Evolutionary conservation across 208 protist species (phyloP).

Genomic region (Zelonia costaricensis): DNA sequence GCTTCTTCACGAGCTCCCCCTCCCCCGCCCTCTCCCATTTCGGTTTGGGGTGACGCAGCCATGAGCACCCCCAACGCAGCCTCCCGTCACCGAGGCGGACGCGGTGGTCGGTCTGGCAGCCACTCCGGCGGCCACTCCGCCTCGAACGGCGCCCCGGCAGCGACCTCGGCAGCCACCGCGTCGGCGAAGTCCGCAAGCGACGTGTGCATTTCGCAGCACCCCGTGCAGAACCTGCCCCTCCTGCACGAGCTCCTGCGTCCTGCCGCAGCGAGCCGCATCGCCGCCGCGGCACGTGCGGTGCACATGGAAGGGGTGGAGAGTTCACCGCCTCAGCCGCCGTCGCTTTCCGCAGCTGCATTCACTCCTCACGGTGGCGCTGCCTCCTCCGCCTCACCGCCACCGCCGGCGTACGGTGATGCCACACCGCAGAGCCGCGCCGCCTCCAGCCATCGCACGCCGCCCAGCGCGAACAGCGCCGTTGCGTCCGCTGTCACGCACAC

Average conservation of each 20-base stretch:
- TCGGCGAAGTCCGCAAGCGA: neutral
- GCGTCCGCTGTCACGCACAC: too few relatives aligned
- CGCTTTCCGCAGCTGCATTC: neutral
- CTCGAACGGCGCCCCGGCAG: neutral
- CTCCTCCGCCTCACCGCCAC: constrained; percentile 3
- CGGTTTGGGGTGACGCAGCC: too few relatives aligned
- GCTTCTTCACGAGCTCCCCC: too few relatives aligned
- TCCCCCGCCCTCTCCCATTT: too few relatives aligned
- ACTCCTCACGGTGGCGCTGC: neutral
- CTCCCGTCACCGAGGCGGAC: neutral
- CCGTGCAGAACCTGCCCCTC: constrained; percentile 5
- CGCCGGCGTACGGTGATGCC: constrained; percentile 2
- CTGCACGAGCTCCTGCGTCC: constrained; percentile 26
- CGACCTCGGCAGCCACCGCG: neutral
- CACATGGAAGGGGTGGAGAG: constrained; percentile 3
- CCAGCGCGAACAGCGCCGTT: neutral
- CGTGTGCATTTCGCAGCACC: constrained; percentile 3
- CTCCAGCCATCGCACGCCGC: neutral
- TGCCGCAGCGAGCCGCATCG: constrained; percentile 15
- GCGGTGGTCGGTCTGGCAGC: neutral
- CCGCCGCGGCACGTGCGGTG: constrained; percentile 7
- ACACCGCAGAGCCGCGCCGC: neutral
- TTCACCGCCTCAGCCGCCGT: too few relatives aligned
- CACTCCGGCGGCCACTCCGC: neutral
- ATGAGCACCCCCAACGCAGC: constrained; percentile 8